phyloP scores from a whole-genome alignment of 306 rosid genomes.

The Malus domestica region ASM211411v1 NC_041790.1:12041001-12041500 shows the following conservation, averaged over 20 bases:
- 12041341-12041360: constrained; percentile 77
- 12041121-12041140: constrained; percentile 56
- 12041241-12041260: constrained; percentile 60
- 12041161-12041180: constrained; percentile 55
- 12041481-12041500: constrained; percentile 9
- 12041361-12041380: constrained; percentile 75
- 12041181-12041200: constrained; percentile 26
- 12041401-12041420: constrained; percentile 68
- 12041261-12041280: constrained; percentile 54
- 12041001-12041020: constrained; percentile 22
- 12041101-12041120: constrained; percentile 53
- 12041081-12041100: constrained; percentile 65
- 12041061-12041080: constrained; percentile 49
- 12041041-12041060: constrained; percentile 19
- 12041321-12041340: constrained; percentile 78
- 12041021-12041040: constrained; percentile 30
- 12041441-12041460: constrained; percentile 26
- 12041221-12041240: constrained; percentile 58
- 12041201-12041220: constrained; percentile 46
- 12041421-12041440: constrained; percentile 59
- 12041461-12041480: constrained; percentile 19
- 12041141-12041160: constrained; percentile 65
- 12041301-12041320: constrained; percentile 59
- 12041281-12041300: constrained; percentile 33
- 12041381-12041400: constrained; percentile 90